These are phyloP conservation scores for Penicillium sp. DNA, from an alignment of 2,329 filamentous ascomycete genomes.

Conservation along the genomic window DNA sequence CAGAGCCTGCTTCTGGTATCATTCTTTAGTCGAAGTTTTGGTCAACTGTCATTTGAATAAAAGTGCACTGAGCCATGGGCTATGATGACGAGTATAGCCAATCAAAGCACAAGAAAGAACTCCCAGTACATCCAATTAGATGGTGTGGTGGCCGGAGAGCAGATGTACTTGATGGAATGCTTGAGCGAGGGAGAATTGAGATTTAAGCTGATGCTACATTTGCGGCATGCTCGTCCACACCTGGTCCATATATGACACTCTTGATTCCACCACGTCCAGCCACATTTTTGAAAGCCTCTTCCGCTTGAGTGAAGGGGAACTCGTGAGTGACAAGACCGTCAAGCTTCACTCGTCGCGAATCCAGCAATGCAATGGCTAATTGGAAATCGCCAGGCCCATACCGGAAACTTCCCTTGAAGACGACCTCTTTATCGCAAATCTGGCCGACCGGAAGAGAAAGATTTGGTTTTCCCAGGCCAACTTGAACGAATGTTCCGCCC, in stretches of 20 bases:
- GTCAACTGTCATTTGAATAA: too few relatives aligned
- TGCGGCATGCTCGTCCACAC: slow-evolving; percentile 17
- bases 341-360: slow-evolving; percentile 66
- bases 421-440: slow-evolving; percentile 83
- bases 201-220: slow-evolving; percentile 8
- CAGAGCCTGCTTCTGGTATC: too few relatives aligned
- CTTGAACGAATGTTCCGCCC: slow-evolving; percentile 76
- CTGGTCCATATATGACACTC: slow-evolving; percentile 40
- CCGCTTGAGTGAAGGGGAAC: slow-evolving; percentile 75
- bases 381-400: slow-evolving; percentile 84
- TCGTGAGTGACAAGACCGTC: slow-evolving; percentile 75
- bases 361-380: slow-evolving; percentile 68
- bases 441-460: slow-evolving; percentile 70
- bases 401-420: slow-evolving; percentile 79
- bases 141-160: too few relatives aligned
- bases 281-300: slow-evolving; percentile 80
- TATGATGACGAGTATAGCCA: too few relatives aligned
- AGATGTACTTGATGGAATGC: too few relatives aligned
- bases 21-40: too few relatives aligned
- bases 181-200: too few relatives aligned
- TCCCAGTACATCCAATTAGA: too few relatives aligned
- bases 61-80: too few relatives aligned
- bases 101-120: too few relatives aligned
- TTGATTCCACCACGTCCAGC: slow-evolving; percentile 67
- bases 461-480: slow-evolving; percentile 80